A percentile compares a stretch with the other conserved stretches of the same genome.
These are phyloP conservation scores for Metschnikowia lunata DNA, from an alignment of 805 yeast genomes.

Conservation along the genomic window DNA sequence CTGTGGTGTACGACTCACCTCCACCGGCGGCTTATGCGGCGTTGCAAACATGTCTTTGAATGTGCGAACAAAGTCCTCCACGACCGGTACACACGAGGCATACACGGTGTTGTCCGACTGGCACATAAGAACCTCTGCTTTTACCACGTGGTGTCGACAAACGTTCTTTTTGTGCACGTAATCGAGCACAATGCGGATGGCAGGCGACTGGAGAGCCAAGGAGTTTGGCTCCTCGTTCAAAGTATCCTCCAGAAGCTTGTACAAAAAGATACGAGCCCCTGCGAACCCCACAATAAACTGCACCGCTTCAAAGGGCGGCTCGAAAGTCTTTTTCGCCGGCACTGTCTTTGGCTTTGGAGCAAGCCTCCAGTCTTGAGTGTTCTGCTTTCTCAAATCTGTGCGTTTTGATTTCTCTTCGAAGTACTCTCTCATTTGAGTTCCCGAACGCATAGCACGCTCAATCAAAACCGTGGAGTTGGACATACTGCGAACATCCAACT, in stretches of 20 bases:
- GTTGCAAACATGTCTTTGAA: constrained; percentile 45
- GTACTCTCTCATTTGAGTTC: constrained; percentile 37
- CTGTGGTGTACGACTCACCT: background rate
- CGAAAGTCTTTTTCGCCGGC: constrained; percentile 6
- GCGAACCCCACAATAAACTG: constrained; percentile 56
- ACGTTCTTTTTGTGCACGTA: constrained; percentile 41
- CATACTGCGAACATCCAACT: constrained; percentile 59
- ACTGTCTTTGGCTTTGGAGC: background rate
- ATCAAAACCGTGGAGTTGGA: constrained; percentile 52
- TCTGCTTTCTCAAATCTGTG: constrained; percentile 4
- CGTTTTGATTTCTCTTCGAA: constrained; percentile 22
- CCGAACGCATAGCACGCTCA: constrained; percentile 50
- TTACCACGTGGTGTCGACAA: constrained; percentile 40
- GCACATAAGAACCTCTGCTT: constrained; percentile 54
- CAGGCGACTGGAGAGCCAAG: constrained; percentile 69
- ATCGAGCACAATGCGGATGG: constrained; percentile 53
- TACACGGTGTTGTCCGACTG: constrained; percentile 68
- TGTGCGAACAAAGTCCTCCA: constrained; percentile 54
- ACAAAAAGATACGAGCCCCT: constrained; percentile 60
- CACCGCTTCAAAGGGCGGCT: constrained; percentile 34
- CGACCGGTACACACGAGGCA: constrained; percentile 75
- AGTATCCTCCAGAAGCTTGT: constrained; percentile 40
- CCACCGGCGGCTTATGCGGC: background rate
- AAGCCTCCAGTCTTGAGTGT: background rate
- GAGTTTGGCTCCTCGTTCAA: constrained; percentile 40